These are phyloP conservation scores for Arctium minus DNA, from an alignment of 129 eudicot species.

Conservation along the genomic window DNA sequence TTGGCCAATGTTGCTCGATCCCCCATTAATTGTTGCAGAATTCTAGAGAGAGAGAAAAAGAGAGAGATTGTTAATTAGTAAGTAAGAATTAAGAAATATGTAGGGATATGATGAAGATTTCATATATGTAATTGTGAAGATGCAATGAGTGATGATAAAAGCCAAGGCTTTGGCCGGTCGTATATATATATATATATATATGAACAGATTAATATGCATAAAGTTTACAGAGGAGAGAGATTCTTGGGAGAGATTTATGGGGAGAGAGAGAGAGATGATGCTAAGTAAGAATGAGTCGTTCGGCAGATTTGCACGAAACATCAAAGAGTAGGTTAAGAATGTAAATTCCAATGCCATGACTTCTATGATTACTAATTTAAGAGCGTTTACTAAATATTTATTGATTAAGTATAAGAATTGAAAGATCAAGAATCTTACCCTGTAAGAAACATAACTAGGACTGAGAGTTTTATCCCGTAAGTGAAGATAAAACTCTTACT, in stretches of 20 bases:
- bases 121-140: slow-evolving; percentile 25
- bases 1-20: slow-evolving; percentile 51
- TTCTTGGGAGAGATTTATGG: background rate
- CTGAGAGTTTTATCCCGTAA: too few species aligned
- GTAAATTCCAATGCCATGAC: slow-evolving; percentile 16
- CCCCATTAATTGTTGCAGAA: slow-evolving; percentile 27
- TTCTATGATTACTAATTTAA: background rate
- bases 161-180: slow-evolving; percentile 36
- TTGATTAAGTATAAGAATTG: too few species aligned
- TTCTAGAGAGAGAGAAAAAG: slow-evolving; percentile 4
- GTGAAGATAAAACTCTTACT: too few species aligned
- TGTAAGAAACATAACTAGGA: too few species aligned
- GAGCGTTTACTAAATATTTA: too few species aligned
- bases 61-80: background rate
- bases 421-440: too few species aligned
- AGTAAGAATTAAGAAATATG: background rate
- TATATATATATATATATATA: background rate
- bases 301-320: slow-evolving; percentile 15
- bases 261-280: background rate
- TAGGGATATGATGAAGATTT: background rate
- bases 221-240: background rate
- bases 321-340: slow-evolving; percentile 19
- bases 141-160: background rate
- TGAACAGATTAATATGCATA: background rate
- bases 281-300: slow-evolving; percentile 19